Base-by-base conservation (phyloP, 495 filamentous ascomycete genomes). In the Aspergillus indologenus region DNA sequence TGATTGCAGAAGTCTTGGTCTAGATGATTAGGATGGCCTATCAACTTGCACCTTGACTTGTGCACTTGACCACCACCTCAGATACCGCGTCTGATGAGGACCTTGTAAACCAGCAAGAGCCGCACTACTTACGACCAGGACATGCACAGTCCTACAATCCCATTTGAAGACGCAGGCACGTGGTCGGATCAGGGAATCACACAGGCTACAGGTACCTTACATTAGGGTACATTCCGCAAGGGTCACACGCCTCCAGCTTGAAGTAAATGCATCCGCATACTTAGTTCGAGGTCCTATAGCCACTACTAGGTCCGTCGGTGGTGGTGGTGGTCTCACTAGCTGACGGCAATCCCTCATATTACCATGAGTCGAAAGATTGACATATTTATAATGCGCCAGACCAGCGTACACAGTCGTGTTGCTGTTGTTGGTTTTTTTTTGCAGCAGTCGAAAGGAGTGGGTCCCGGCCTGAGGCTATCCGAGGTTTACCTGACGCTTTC, bases 131-230 rank as follows among this genome's bases (percentile, higher is more conserved):
- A 9, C 12, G 5, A 14, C 34, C 12, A 40, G 12, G 34, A 14
- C 5, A 15, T 40, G 34, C 34, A 2, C 34, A 8, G 2, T 40
- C 34, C 34, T 14, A 9, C 34, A 40, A 40, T 40, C 34, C 34
- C 34, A 40, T 40, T 11, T 2, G 34, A 40, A 7, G 34, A 40
- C 2, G 12, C 34, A 40, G 45, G 45, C 60, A 62, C 60, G 60
- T 62, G 60, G 60, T 31, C 45, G 21, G 31, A 18, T 17, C 48
- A 43, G 24, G 29, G 18, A 20, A 51, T 24, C 24, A 21, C 24
- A 61, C 46, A 61, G 59, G 59, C 54, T 57, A 48, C 40, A 14
- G 47, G 46, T 43, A 50, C 31, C 46, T 43, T 48, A 52, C 34
- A 58, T 45, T 49, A 52, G 31, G 11, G 18, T 26, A 21, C 26